phyloP scores from a whole-genome alignment of 148 eudicot genomes.

The Rhododendron griersonianum region DNA sequence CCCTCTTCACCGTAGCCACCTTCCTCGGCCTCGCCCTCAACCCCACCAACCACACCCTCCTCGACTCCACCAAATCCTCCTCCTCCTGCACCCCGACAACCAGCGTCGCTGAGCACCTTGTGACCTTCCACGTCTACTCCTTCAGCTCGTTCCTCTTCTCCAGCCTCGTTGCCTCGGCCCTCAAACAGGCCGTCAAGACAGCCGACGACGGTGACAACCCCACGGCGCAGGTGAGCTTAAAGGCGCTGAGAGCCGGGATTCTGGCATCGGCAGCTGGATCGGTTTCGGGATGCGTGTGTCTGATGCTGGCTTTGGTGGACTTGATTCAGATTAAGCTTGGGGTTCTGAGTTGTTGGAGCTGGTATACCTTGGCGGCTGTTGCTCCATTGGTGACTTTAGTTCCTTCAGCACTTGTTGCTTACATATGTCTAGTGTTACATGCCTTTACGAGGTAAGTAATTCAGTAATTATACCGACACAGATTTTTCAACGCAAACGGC shows the following conservation, averaged over 20 bases:
- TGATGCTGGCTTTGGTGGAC: slow-evolving; percentile 27
- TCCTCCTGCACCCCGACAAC: slow-evolving; percentile 17
- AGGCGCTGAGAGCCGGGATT: slow-evolving; percentile 21
- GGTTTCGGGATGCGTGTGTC: slow-evolving; percentile 24
- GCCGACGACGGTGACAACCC: background rate
- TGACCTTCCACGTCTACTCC: slow-evolving; percentile 42
- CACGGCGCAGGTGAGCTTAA: slow-evolving; percentile 14
- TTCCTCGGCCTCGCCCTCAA: slow-evolving; percentile 41
- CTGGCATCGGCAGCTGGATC: slow-evolving; percentile 32
- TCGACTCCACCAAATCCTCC: slow-evolving; percentile 18
- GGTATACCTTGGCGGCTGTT: slow-evolving; percentile 21
- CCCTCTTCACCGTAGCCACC: slow-evolving; percentile 44
- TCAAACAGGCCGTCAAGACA: slow-evolving; percentile 31
- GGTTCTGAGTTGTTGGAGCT: slow-evolving; percentile 21
- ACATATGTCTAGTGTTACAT: slow-evolving; percentile 22
- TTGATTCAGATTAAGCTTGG: slow-evolving; percentile 38
- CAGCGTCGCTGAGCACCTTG: slow-evolving; percentile 23
- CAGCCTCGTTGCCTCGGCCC: slow-evolving; percentile 39
- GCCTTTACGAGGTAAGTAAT: slow-evolving; percentile 16
- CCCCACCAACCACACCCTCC: slow-evolving; percentile 33
- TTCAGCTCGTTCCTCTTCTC: slow-evolving; percentile 52
- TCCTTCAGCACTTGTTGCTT: slow-evolving; percentile 26
- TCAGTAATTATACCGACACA: too few species aligned
- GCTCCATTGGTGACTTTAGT: slow-evolving; percentile 22
- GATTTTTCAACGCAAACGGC: too few species aligned